These are phyloP conservation scores for Astrephomene gubernaculifera DNA, from an alignment of 139 green algal genomes.

Conservation along the genomic window DNA sequence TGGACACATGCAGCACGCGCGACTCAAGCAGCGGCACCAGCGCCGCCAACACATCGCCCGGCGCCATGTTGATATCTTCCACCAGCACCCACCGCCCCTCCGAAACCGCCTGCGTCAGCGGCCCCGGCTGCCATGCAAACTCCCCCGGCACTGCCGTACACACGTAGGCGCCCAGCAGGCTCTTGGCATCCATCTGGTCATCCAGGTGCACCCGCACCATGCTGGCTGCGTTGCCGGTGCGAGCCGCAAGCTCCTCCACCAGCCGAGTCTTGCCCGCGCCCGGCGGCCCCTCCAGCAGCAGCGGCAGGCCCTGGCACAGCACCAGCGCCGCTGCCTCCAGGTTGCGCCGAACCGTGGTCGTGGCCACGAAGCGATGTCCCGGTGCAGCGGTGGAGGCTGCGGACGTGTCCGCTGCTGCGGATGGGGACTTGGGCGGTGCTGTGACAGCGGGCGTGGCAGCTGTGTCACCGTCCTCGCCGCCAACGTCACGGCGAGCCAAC, in stretches of 20 bases:
- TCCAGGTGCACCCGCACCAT: slow-evolving; percentile 91
- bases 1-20: slow-evolving; percentile 77
- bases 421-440: neutral
- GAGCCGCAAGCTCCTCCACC: slow-evolving; percentile 79
- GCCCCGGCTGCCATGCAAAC: slow-evolving; percentile 96
- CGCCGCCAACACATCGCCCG: slow-evolving; percentile 90
- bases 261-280: slow-evolving; percentile 90
- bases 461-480: slow-evolving; percentile 11
- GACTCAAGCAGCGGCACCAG: slow-evolving; percentile 89
- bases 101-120: slow-evolving; percentile 88
- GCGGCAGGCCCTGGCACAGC: slow-evolving; percentile 78
- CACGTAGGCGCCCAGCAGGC: slow-evolving; percentile 94
- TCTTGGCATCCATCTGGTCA: slow-evolving; percentile 97
- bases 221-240: slow-evolving; percentile 78
- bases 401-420: neutral
- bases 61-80: slow-evolving; percentile 95
- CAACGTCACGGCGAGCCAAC: slow-evolving; percentile 48
- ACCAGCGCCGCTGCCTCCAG: slow-evolving; percentile 80
- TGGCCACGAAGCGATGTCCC: slow-evolving; percentile 61
- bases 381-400: neutral
- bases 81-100: slow-evolving; percentile 94
- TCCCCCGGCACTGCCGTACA: slow-evolving; percentile 91
- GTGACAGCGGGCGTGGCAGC: neutral
- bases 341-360: slow-evolving; percentile 59
- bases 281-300: slow-evolving; percentile 93